Conservation (phyloP, 129 eudicot species). For the Pseudognaphalium luteoalbum region DNA sequence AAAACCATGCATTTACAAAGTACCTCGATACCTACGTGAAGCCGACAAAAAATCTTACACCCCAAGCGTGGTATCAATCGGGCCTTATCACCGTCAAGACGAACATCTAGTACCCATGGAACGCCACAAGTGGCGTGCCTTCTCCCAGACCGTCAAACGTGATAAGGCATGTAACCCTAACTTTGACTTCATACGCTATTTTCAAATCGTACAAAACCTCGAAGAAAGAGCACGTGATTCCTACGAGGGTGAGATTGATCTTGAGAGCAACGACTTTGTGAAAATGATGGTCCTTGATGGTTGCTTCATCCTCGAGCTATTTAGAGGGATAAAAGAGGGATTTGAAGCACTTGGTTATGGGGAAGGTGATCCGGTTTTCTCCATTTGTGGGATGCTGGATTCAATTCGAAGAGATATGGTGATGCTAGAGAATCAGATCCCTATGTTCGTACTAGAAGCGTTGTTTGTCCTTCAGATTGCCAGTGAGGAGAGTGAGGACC, state of each 20-base stretch:
- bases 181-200: constrained; percentile 42
- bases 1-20: constrained; percentile 57
- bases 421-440: constrained; percentile 78
- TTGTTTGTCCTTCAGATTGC: constrained; percentile 31
- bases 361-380: constrained; percentile 62
- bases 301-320: constrained; percentile 61
- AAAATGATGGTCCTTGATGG: constrained; percentile 71
- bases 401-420: constrained; percentile 72
- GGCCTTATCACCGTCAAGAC: constrained; percentile 71
- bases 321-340: constrained; percentile 52
- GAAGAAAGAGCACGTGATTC: constrained; percentile 65
- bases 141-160: constrained; percentile 47
- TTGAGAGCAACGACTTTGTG: constrained; percentile 50
- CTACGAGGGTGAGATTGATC: constrained; percentile 54
- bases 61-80: constrained; percentile 65
- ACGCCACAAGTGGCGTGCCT: constrained; percentile 77
- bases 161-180: neutral
- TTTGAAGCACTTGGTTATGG: constrained; percentile 49
- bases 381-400: constrained; percentile 74
- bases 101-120: constrained; percentile 52
- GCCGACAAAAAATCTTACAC: constrained; percentile 59
- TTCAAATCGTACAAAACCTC: constrained; percentile 45
- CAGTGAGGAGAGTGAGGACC: neutral
- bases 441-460: constrained; percentile 48
- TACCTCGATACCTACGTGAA: constrained; percentile 63